phyloP scores from a whole-genome alignment of 108 stramenopile genomes.

The Cylindrotheca closterium region DNA sequence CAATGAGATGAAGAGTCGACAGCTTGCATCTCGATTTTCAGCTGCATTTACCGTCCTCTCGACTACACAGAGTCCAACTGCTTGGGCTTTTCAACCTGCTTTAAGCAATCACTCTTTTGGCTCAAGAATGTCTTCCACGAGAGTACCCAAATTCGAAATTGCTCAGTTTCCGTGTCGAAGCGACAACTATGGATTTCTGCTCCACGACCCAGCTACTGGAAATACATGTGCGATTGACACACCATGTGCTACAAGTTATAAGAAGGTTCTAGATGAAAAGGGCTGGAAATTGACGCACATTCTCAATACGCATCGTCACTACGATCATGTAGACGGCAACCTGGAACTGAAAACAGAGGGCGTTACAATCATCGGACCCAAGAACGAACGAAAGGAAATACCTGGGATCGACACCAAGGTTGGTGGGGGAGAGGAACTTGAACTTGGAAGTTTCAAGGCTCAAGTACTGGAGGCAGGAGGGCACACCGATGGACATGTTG shows the following conservation, averaged over 20 bases:
- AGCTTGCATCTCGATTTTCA: no score
- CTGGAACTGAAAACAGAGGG: slow-evolving; percentile 46
- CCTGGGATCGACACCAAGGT: slow-evolving; percentile 64
- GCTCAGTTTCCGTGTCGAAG: slow-evolving; percentile 68
- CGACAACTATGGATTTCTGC: slow-evolving; percentile 77
- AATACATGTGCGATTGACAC: slow-evolving; percentile 84
- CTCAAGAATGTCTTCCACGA: neutral
- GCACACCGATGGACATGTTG: slow-evolving; percentile 82
- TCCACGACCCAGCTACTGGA: slow-evolving; percentile 65
- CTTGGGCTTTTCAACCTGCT: no score
- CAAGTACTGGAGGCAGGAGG: slow-evolving; percentile 80
- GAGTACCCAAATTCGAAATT: slow-evolving; percentile 4
- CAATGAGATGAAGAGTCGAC: no score
- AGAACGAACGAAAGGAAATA: slow-evolving; percentile 53
- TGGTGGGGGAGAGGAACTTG: slow-evolving; percentile 49
- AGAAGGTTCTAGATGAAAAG: slow-evolving; percentile 50
- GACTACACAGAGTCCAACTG: no score
- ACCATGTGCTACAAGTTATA: slow-evolving; percentile 58
- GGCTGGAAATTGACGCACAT: slow-evolving; percentile 84
- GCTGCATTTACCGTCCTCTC: no score
- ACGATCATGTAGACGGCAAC: slow-evolving; percentile 83
- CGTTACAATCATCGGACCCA: slow-evolving; percentile 65
- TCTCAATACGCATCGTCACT: slow-evolving; percentile 74
- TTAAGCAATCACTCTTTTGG: no score
- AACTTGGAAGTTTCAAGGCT: slow-evolving; percentile 51